Evolutionary conservation across 2,329 filamentous ascomycete genomes (phyloP).

Genomic region (Alternaria postmessia): DNA sequence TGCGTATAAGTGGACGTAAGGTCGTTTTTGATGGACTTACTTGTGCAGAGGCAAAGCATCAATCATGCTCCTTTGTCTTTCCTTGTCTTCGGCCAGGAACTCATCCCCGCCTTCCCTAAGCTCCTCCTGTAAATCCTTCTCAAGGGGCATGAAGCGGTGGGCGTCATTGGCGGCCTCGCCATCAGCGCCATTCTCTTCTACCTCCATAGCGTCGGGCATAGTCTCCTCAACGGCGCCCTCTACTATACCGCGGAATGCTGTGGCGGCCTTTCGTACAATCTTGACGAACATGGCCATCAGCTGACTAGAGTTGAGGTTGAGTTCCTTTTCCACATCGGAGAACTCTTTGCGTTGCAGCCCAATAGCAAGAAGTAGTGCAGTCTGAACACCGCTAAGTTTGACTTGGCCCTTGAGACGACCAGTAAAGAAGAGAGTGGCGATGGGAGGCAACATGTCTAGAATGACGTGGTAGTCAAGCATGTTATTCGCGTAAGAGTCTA

Average conservation of each 20-base stretch:
- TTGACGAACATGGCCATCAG: slow-evolving; percentile 97
- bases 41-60: slow-evolving; percentile 88
- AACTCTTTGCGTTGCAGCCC: slow-evolving; percentile 91
- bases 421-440: slow-evolving; percentile 85
- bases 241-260: slow-evolving; percentile 78
- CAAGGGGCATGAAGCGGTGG: slow-evolving; percentile 72
- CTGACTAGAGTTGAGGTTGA: slow-evolving; percentile 77
- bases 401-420: slow-evolving; percentile 73
- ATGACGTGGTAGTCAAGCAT: slow-evolving; percentile 98
- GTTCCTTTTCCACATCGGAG: slow-evolving; percentile 79
- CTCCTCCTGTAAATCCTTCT: slow-evolving; percentile 78
- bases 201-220: slow-evolving; percentile 56
- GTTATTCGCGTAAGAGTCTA: slow-evolving; percentile 95
- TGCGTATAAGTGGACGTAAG: not conserved
- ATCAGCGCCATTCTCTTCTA: slow-evolving; percentile 59
- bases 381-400: slow-evolving; percentile 81
- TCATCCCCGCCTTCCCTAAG: slow-evolving; percentile 84
- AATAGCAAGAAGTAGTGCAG: slow-evolving; percentile 82
- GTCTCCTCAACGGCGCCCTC: slow-evolving; percentile 68
- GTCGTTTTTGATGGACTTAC: slow-evolving; percentile 60
- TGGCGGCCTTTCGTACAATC: slow-evolving; percentile 85
- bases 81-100: slow-evolving; percentile 70
- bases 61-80: slow-evolving; percentile 87
- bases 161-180: slow-evolving; percentile 65
- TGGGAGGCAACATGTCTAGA: slow-evolving; percentile 84